A percentile compares a stretch with the other conserved stretches of the same genome.
Evolutionary conservation across 805 yeast species (phyloP).

Genomic region (Brettanomyces nanus): DNA sequence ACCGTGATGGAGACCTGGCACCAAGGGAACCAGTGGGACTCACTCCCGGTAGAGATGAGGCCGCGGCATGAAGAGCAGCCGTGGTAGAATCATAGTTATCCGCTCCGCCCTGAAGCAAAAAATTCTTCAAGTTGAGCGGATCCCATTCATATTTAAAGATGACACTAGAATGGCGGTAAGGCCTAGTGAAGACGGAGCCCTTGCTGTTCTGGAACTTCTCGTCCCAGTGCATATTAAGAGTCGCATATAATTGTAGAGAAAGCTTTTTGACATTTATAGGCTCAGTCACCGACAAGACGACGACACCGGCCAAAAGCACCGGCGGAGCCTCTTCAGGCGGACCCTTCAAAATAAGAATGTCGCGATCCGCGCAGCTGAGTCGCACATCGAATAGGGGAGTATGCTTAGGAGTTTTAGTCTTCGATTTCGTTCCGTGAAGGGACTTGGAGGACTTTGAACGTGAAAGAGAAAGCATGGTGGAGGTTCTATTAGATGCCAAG

Average conservation of each 20-base stretch:
- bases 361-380: constrained; percentile 60
- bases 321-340: constrained; percentile 70
- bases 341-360: constrained; percentile 78
- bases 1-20: too few species aligned
- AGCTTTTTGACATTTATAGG: constrained; percentile 63
- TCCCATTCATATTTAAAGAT: constrained; percentile 80
- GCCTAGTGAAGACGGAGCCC: constrained; percentile 33
- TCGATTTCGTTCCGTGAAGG: constrained; percentile 10
- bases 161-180: constrained; percentile 47
- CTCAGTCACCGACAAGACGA: constrained; percentile 69
- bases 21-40: not conserved
- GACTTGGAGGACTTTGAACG: constrained; percentile 1
- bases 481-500: not conserved
- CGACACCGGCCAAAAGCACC: constrained; percentile 64
- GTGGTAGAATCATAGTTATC: not conserved
- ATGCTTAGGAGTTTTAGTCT: constrained; percentile 20
- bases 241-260: constrained; percentile 57
- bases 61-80: not conserved
- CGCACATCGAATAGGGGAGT: constrained; percentile 39
- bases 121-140: constrained; percentile 44
- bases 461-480: not conserved
- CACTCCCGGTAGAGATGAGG: constrained; percentile 1
- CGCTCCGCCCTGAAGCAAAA: constrained; percentile 11
- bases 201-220: constrained; percentile 42
- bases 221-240: constrained; percentile 56